Percentiles rank a stretch among this genome's conserved stretches.
Evolutionary conservation across 1,139 yeast species (phyloP).

Genomic region (Zygotorulaspora mrakii): DNA sequence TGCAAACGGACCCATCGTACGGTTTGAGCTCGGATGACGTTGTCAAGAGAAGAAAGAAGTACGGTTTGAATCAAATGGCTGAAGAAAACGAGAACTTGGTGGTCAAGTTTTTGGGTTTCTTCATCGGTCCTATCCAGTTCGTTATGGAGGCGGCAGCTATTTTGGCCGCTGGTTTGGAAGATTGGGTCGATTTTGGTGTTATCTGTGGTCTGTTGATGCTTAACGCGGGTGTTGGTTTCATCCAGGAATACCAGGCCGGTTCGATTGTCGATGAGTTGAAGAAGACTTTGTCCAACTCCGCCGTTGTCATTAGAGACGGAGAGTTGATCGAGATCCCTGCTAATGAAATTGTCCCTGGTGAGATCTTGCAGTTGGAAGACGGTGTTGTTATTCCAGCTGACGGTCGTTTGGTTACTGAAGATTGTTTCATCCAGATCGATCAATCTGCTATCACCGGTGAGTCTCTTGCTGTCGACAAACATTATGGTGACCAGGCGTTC

Average conservation of each 20-base stretch:
- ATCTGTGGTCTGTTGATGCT: conserved; percentile 82
- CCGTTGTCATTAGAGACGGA: conserved; percentile 84
- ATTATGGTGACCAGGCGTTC: conserved; percentile 81
- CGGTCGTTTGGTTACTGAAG: conserved; percentile 89
- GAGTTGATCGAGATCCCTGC: conserved; percentile 68
- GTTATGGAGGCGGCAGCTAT: conserved; percentile 99
- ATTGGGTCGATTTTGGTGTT: conserved; percentile 99
- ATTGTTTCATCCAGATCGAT: conserved; percentile 86
- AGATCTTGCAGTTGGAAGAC: conserved; percentile 84
- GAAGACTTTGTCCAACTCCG: conserved; percentile 88
- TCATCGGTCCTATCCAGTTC: conserved; percentile 97
- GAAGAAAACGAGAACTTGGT: conserved; percentile 85
- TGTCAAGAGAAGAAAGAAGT: conserved; percentile 83
- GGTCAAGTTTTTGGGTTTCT: conserved; percentile 84
- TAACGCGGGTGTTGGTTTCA: conserved; percentile 94
- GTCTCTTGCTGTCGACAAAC: conserved; percentile 93
- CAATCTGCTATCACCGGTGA: conserved; percentile 99
- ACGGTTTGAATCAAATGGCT: conserved; percentile 90
- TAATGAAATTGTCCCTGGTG: conserved; percentile 90
- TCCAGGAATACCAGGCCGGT: conserved; percentile 97
- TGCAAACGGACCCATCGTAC: conserved; percentile 77
- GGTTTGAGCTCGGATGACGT: conserved; percentile 87
- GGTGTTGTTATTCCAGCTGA: conserved; percentile 95
- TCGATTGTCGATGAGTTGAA: conserved; percentile 92
- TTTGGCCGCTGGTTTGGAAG: conserved; percentile 96